Base-by-base conservation (phyloP, 768 basidiomycete species). In the Neoboletus brunneissimus region DNA sequence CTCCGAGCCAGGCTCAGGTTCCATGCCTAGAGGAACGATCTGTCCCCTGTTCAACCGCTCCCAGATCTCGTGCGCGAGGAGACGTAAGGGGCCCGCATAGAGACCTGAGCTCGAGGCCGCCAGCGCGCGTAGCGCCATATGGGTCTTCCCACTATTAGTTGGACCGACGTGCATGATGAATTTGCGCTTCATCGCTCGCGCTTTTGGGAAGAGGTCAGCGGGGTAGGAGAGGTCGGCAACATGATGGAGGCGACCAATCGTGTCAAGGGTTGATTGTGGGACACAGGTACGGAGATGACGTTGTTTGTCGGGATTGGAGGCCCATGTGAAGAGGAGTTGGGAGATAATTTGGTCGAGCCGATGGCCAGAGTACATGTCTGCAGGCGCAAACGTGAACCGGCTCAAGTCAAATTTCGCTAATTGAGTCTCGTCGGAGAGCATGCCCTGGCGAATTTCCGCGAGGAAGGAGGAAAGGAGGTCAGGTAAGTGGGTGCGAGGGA, bases 161-260 rank as follows among this genome's bases (percentile, higher is more conserved):
- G 97, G 97, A 0, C 96, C 97, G 40, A 99, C 93, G 64, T 99
- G 96, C 79, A 98, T 87, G 69, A 95, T 88, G 63, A 98, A 76
- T 62, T 87, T 91, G 20, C 95, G 81, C 18, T 77, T 79, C 59
- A 86, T 74, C 12, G 70, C 64, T 11, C 96, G 84, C 0, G 93
- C 85, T 10, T 51, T 18, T 0, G 74, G 65, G 63, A 68, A 85
- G 12, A 73, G 66, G 56, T 86, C 84, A 0, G 78, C 79, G 0
- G 81, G 81, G 54, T 73, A 77, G n/a, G 72, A 64, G 15, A 75
- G 63, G 62, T 81, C 75, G 0, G 79, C 75, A 2, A 77, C 72
- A 5, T 64, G 62, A 25, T 74, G 68, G 18, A 79, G 67, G 3
- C 71, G 64, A 23, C 64, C 58, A n/a, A 87, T 77, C 18, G 57